Percentiles rank a stretch among this genome's conserved stretches.
Conservation (phyloP, 257 asterid species). For the Prunella vulgaris region DNA sequence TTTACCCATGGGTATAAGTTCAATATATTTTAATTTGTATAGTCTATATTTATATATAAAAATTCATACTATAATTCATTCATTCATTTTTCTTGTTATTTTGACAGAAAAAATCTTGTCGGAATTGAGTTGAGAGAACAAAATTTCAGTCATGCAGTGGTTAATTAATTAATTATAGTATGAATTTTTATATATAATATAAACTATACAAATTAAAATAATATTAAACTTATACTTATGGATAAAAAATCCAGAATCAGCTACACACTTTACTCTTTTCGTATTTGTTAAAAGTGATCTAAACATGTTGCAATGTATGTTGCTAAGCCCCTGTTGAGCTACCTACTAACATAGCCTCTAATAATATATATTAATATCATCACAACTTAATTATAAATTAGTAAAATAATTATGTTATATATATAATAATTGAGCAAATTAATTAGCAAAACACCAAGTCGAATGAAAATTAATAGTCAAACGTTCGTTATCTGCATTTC, state of each 20-base stretch:
- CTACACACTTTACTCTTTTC: slow-evolving; percentile 28
- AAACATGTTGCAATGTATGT: slow-evolving; percentile 37
- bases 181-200: no score
- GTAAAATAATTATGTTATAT: neutral
- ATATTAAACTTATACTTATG: slow-evolving; percentile 14
- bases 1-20: slow-evolving; percentile 27
- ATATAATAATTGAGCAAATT: neutral
- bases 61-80: neutral
- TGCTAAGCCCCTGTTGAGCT: no score
- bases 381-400: no score
- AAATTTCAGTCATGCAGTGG: neutral
- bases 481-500: neutral
- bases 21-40: no score
- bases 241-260: slow-evolving; percentile 43
- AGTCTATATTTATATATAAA: no score
- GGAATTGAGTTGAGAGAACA: neutral
- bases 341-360: slow-evolving; percentile 36
- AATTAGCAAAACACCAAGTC: no score
- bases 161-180: no score
- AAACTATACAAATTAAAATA: no score
- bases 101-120: neutral
- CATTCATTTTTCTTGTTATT: neutral
- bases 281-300: slow-evolving; percentile 17
- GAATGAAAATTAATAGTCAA: no score
- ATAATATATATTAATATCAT: no score